These are phyloP conservation scores for Ruellia speciosa DNA, from an alignment of 305 asterid genomes.

Conservation along the genomic window DNA sequence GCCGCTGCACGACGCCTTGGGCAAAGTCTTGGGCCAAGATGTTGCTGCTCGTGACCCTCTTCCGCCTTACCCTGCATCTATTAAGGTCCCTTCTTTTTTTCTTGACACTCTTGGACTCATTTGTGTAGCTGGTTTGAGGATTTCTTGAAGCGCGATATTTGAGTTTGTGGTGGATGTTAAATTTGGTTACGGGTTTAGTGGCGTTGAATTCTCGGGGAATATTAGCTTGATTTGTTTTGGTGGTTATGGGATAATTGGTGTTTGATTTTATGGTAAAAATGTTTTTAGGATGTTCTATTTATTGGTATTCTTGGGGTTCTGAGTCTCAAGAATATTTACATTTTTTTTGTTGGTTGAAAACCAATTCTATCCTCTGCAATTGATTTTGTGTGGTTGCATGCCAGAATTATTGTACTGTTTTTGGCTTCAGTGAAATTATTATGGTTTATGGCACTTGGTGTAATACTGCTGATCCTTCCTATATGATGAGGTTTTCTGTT, in stretches of 20 bases:
- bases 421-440: no score
- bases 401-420: no score
- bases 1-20: constrained; percentile 50
- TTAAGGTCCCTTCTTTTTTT: constrained; percentile 43
- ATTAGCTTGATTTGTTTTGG: not conserved
- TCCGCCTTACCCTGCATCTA: constrained; percentile 91
- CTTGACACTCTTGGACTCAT: not conserved
- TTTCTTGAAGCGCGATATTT: not conserved
- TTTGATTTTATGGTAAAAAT: no score
- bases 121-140: not conserved
- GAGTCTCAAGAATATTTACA: no score
- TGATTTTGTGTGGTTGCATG: no score
- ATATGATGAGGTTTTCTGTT: no score
- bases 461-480: no score
- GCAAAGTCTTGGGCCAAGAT: constrained; percentile 73
- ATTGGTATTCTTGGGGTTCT: no score
- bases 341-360: no score
- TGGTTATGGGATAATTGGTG: not conserved
- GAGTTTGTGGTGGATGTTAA: not conserved
- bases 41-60: constrained; percentile 74
- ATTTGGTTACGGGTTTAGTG: not conserved
- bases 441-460: no score
- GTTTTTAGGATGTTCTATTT: no score
- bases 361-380: no score
- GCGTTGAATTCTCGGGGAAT: not conserved